Conservation (phyloP, 306 rosid species). For the Dryas octopetala region DNA sequence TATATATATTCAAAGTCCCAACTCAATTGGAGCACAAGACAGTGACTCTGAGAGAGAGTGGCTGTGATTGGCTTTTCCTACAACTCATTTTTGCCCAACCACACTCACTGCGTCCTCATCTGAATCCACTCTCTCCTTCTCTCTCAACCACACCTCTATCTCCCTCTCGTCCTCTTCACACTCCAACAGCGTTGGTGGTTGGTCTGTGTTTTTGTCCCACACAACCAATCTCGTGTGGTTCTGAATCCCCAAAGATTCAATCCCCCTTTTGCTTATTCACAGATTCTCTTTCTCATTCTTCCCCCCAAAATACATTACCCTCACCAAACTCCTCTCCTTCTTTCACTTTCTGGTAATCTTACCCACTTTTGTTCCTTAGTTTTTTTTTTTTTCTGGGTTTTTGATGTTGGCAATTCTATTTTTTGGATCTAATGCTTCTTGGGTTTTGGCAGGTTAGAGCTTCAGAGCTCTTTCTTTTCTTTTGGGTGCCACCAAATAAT, state of each 20-base stretch:
- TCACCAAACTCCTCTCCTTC: neutral
- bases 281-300: constrained; percentile 25
- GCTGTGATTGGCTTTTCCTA: constrained; percentile 8
- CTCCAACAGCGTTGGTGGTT: constrained; percentile 3
- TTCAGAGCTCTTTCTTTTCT: neutral
- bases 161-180: constrained; percentile 2
- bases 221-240: constrained; percentile 34
- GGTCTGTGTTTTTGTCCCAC: constrained; percentile 24
- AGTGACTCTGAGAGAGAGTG: neutral
- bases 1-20: neutral
- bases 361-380: neutral
- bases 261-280: constrained; percentile 3
- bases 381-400: neutral
- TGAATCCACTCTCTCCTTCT: neutral
- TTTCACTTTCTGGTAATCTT: constrained; percentile 14
- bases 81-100: neutral
- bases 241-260: constrained; percentile 30
- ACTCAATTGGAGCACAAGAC: neutral
- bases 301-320: neutral
- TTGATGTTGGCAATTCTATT: neutral
- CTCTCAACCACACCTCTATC: constrained; percentile 23
- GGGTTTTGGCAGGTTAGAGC: constrained; percentile 20
- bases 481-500: constrained; percentile 4
- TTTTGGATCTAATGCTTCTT: neutral
- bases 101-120: constrained; percentile 14